These are phyloP conservation scores for Aquanectria penicillioides DNA, from an alignment of 2,329 filamentous ascomycete species.

Conservation along the genomic window DNA sequence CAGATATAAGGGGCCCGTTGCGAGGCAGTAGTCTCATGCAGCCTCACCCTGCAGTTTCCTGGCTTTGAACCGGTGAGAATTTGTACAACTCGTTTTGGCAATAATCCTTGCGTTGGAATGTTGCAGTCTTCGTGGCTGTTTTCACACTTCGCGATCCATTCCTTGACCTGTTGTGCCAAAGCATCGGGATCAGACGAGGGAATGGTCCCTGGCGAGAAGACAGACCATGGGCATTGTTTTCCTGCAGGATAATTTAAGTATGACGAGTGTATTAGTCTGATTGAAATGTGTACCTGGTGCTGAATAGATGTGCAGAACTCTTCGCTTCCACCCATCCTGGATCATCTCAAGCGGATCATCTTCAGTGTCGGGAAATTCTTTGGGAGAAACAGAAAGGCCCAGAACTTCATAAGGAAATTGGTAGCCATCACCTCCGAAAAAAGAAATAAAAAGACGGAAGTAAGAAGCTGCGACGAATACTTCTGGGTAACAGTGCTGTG, in stretches of 20 bases:
- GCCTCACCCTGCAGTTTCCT: conserved; percentile 6
- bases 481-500: conserved; percentile 18
- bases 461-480: neutral
- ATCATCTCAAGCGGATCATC: conserved; percentile 14
- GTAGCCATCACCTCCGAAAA: conserved; percentile 6
- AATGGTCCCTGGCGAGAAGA: conserved; percentile 1
- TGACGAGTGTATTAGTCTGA: too few species aligned
- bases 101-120: neutral
- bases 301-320: conserved; percentile 20
- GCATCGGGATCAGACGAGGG: neutral
- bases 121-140: conserved; percentile 16
- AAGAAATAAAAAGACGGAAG: conserved; percentile 13
- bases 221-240: conserved; percentile 19
- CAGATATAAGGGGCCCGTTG: conserved; percentile 17
- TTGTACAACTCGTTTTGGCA: conserved; percentile 18
- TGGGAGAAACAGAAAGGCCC: conserved; percentile 18
- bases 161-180: conserved; percentile 12
- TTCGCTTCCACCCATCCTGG: conserved; percentile 14
- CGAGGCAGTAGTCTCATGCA: neutral
- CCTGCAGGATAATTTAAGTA: neutral
- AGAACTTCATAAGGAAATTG: conserved; percentile 2
- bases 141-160: conserved; percentile 23
- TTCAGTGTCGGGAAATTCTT: conserved; percentile 7
- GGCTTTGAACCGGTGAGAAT: conserved; percentile 15
- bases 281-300: conserved; percentile 13